Evolutionary conservation across 1,139 yeast species (phyloP).

Genomic region (Hyphopichia khmerensis): DNA sequence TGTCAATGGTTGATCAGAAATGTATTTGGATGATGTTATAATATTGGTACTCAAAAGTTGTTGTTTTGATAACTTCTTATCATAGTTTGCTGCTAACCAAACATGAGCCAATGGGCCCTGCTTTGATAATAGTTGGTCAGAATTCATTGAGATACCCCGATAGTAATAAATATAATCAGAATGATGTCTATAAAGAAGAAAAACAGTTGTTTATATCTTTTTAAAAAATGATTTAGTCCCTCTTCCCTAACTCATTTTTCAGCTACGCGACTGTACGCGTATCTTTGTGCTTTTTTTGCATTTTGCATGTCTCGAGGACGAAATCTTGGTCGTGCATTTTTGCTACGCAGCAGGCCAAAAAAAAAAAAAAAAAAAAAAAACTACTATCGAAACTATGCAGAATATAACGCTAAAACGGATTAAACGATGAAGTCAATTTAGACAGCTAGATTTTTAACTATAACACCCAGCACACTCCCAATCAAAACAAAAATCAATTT

Average conservation of each 20-base stretch:
- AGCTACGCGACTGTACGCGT: not conserved
- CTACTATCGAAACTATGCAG: not conserved
- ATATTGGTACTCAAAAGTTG: constrained; percentile 76
- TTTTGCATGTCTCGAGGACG: not conserved
- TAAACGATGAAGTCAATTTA: not conserved
- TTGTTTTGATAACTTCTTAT: constrained; percentile 72
- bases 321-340: not conserved
- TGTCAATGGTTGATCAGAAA: constrained; percentile 22
- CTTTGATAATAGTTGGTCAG: constrained; percentile 52
- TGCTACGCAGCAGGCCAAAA: not conserved
- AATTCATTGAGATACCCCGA: constrained; percentile 4
- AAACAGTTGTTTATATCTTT: not conserved
- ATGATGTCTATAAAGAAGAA: no score
- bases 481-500: no score
- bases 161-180: no score
- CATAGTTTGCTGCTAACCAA: constrained; percentile 92
- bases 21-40: constrained; percentile 60
- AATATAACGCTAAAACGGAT: not conserved
- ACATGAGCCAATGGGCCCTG: constrained; percentile 88
- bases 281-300: not conserved
- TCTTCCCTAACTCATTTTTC: not conserved
- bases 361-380: not conserved
- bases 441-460: no score
- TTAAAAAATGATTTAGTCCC: not conserved
- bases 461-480: no score